Base-by-base conservation (phyloP, 495 filamentous ascomycete species). In the Podospora conica region DNA sequence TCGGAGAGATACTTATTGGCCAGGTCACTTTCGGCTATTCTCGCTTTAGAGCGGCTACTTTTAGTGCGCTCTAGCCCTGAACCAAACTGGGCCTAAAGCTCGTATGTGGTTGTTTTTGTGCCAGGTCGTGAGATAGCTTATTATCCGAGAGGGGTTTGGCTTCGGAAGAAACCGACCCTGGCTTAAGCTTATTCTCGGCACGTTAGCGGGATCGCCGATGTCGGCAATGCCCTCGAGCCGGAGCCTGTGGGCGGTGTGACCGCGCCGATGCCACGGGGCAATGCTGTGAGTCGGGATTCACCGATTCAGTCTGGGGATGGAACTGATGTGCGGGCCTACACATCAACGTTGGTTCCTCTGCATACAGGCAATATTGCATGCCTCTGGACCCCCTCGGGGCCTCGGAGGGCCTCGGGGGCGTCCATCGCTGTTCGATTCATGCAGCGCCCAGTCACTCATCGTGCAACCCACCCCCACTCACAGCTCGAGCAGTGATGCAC, bases 391-490 rank as follows among this genome's bases (percentile, higher is more conserved):
- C n/a, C n/a, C n/a, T n/a, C n/a, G n/a, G n/a, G n/a, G n/a, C n/a
- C n/a, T n/a, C n/a, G n/a, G n/a, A n/a, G n/a, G n/a, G n/a, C n/a
- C n/a, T n/a, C n/a, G n/a, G 40, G 40, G 40, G 40, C 15, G 40
- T 48, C 40, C 15, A 48, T 48, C 40, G 40, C 40, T 4, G 40
- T 5, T 48, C 40, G 40, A 64, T 64, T 64, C 63, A 40, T 25
- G 63, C 55, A 64, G 63, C 29, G 12, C 29, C 3, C 40, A 33
- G 60, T 23, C 22, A 25, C 55, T 12, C 40, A 22, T 31, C 31
- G 40, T 58, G 5, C 33, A 18, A 48, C 33, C 33, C 18, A 48
- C 63, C 63, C 63, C 63, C 63, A 64, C 61, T 31, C 25, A 2
- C 23, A 57, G 11, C 22, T 24, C 21, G 55, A 57, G 21, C 8